phyloP scores from a whole-genome alignment of 371 early-diverging fungal species.

The Dinochytrium kinnereticum region DNA sequence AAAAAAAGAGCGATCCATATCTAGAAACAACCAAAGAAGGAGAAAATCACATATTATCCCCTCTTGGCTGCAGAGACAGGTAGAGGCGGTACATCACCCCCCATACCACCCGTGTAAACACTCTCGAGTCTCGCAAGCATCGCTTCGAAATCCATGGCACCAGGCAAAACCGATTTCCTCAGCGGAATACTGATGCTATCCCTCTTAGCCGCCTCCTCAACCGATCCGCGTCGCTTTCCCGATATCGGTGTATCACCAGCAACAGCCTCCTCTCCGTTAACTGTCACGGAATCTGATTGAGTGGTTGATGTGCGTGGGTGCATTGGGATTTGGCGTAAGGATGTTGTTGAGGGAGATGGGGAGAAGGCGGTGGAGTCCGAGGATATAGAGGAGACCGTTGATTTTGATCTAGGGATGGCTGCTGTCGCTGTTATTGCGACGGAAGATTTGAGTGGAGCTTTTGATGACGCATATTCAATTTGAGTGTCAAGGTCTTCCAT shows the following conservation, averaged over 20 bases:
- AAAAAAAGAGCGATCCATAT: too few species aligned
- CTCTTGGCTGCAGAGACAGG: not conserved
- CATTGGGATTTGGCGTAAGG: not conserved
- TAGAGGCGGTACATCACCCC: not conserved
- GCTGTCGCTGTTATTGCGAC: not conserved
- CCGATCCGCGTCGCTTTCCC: too few species aligned
- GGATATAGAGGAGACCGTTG: not conserved
- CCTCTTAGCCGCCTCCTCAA: not conserved
- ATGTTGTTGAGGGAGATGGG: not conserved
- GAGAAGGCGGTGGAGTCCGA: not conserved
- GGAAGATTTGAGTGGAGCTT: not conserved
- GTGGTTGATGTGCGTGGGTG: not conserved
- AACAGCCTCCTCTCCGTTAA: too few species aligned
- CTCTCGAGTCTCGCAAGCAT: slow-evolving; percentile 5
- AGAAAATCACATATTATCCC: not conserved
- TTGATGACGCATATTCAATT: not conserved
- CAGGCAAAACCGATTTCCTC: slow-evolving; percentile 4
- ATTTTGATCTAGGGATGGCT: not conserved
- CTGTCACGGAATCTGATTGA: not conserved
- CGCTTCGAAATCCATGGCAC: not conserved
- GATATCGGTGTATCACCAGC: too few species aligned
- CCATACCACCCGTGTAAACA: not conserved
- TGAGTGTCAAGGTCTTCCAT: not conserved
- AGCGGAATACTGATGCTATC: slow-evolving; percentile 4
- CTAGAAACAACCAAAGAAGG: not conserved